A percentile compares a stretch with the other conserved stretches of the same genome.
Conservation (phyloP, 2,329 filamentous ascomycete species). For the Fusarium sp. region DNA sequence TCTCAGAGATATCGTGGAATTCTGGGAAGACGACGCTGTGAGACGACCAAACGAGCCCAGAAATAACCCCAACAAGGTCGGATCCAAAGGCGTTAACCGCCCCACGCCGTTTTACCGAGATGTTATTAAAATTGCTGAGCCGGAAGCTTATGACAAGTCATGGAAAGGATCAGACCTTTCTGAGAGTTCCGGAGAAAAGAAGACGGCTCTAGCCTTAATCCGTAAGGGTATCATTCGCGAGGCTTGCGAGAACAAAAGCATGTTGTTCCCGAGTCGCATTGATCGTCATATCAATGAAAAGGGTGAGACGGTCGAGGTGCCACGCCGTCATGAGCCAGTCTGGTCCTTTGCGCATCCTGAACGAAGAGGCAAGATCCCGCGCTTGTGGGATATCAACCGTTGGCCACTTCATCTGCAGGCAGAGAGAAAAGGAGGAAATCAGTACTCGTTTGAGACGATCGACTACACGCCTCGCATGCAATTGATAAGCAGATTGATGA, state of each 20-base stretch:
- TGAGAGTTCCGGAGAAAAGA: constrained; percentile 23
- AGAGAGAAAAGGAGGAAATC: constrained; percentile 24
- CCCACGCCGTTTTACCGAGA: constrained; percentile 46
- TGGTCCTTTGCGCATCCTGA: constrained; percentile 53
- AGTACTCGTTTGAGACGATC: too few species aligned
- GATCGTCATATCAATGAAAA: constrained; percentile 42
- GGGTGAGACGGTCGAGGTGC: constrained; percentile 30
- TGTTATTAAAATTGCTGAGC: constrained; percentile 55
- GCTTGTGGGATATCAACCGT: constrained; percentile 63
- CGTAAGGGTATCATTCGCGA: constrained; percentile 61
- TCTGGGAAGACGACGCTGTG: constrained; percentile 37
- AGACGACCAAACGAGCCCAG: constrained; percentile 36
- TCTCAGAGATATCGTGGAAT: constrained; percentile 22
- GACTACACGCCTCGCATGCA: too few species aligned
- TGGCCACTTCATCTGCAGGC: constrained; percentile 64
- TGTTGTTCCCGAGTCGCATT: constrained; percentile 59
- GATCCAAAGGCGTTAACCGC: constrained; percentile 2
- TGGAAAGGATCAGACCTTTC: constrained; percentile 20
- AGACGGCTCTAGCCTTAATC: constrained; percentile 49
- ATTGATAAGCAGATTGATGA: background rate
- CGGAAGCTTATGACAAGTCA: constrained; percentile 33
- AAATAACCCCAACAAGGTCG: constrained; percentile 22
- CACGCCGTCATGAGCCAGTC: constrained; percentile 50
- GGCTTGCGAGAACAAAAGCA: constrained; percentile 59
- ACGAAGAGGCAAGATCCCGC: constrained; percentile 31